phyloP scores from a whole-genome alignment of 352 stramenopile genomes.

The Phytopythium aichiense region DNA sequence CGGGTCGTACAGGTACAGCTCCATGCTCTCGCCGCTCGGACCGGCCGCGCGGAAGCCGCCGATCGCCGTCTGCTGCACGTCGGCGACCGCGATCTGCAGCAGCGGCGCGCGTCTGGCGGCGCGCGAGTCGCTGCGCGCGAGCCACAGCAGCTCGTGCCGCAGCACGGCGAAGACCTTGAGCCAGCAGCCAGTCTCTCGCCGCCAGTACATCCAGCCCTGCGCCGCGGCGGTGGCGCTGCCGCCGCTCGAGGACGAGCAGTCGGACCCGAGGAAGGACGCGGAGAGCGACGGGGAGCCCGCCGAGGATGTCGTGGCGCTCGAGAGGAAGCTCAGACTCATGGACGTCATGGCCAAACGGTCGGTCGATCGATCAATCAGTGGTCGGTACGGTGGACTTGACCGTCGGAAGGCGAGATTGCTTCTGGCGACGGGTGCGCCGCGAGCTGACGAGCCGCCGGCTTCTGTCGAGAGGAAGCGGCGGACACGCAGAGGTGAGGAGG shows the following conservation, averaged over 20 bases:
- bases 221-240: conserved; percentile 13
- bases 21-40: conserved; percentile 61
- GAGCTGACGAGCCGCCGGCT: too few relatives aligned
- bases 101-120: conserved; percentile 33
- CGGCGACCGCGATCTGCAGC: conserved; percentile 62
- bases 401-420: conserved; percentile 1
- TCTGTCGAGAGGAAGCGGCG: too few relatives aligned
- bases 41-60: conserved; percentile 45
- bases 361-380: too few relatives aligned
- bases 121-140: conserved; percentile 39
- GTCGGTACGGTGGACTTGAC: neutral
- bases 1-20: conserved; percentile 70
- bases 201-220: conserved; percentile 79
- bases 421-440: neutral
- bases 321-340: conserved; percentile 20
- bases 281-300: conserved; percentile 40
- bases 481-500: too few relatives aligned
- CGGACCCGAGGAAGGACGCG: conserved; percentile 41
- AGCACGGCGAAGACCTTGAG: conserved; percentile 74
- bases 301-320: conserved; percentile 18
- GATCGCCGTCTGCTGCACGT: conserved; percentile 40
- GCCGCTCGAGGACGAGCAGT: conserved; percentile 18
- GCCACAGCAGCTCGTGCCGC: conserved; percentile 64
- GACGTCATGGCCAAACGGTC: too few relatives aligned
- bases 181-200: conserved; percentile 55